Conservation (phyloP, 2,329 filamentous ascomycete genomes). For the Sarocladium oryzae region DNA sequence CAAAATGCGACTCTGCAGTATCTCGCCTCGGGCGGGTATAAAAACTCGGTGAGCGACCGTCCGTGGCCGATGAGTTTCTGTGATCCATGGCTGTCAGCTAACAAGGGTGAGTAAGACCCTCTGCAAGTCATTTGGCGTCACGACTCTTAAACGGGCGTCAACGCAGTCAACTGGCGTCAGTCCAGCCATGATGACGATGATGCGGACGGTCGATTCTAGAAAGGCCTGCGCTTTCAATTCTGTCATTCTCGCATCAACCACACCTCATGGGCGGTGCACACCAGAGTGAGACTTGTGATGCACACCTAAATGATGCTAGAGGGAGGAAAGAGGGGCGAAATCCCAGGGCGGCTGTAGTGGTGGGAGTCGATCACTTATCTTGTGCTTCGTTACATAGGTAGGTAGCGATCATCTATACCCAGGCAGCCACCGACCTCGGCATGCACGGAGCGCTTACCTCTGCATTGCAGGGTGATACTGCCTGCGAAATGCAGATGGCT, state of each 20-base stretch:
- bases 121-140: conserved; percentile 3
- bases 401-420: too few relatives aligned
- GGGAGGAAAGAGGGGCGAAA: background rate
- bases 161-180: background rate
- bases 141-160: background rate
- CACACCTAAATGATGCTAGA: background rate
- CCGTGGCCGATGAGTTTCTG: background rate
- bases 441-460: background rate
- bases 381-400: too few relatives aligned
- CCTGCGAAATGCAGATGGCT: background rate
- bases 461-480: background rate
- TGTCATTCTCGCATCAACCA: too few relatives aligned
- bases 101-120: background rate
- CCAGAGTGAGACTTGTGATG: conserved; percentile 1
- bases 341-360: background rate
- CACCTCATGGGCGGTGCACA: too few relatives aligned
- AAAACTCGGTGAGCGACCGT: conserved; percentile 5
- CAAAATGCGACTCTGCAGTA: background rate
- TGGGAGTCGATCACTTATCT: conserved; percentile 1
- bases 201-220: too few relatives aligned
- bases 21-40: background rate
- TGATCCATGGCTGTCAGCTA: too few relatives aligned
- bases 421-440: too few relatives aligned
- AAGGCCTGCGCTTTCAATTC: too few relatives aligned
- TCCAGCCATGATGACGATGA: too few relatives aligned